phyloP scores from a whole-genome alignment of 2,329 filamentous ascomycete genomes.

The Chaetomiaceae sp. region DNA sequence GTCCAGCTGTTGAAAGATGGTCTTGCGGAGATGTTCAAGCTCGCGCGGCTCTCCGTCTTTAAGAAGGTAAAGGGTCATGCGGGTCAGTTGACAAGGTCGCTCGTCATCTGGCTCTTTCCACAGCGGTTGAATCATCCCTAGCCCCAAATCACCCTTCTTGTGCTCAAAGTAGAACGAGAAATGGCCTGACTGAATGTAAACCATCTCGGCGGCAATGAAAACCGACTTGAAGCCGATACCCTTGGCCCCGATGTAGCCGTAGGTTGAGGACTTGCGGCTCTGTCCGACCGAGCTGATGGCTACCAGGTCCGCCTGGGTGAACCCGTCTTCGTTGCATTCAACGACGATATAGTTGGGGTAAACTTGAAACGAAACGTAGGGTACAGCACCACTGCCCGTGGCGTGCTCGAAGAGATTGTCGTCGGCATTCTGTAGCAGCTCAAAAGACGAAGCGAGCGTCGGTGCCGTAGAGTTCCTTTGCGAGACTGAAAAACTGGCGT shows the following conservation, averaged over 20 bases:
- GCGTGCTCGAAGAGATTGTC: slow-evolving; percentile 33
- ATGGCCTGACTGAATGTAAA: slow-evolving; percentile 36
- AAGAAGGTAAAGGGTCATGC: slow-evolving; percentile 34
- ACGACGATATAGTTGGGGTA: slow-evolving; percentile 33
- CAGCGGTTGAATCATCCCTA: slow-evolving; percentile 43
- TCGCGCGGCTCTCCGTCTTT: slow-evolving; percentile 19
- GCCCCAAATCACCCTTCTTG: slow-evolving; percentile 32
- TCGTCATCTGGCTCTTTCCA: slow-evolving; percentile 30
- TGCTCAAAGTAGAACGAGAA: slow-evolving; percentile 39
- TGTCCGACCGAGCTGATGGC: slow-evolving; percentile 38
- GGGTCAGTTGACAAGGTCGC: slow-evolving; percentile 22
- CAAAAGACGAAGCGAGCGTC: not conserved
- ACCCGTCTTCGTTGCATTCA: slow-evolving; percentile 43
- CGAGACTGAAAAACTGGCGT: not conserved
- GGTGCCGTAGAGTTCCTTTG: not conserved
- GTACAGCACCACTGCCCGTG: slow-evolving; percentile 11
- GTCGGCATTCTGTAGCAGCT: not conserved
- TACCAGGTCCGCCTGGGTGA: slow-evolving; percentile 31
- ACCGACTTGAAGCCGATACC: slow-evolving; percentile 44
- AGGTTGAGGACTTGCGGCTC: slow-evolving; percentile 37
- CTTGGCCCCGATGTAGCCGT: slow-evolving; percentile 41
- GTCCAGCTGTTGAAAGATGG: slow-evolving; percentile 29
- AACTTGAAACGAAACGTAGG: slow-evolving; percentile 31
- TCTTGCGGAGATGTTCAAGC: slow-evolving; percentile 15
- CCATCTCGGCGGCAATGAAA: slow-evolving; percentile 38